Evolutionary conservation across 441 rosid species (phyloP).

Genomic region (Adansonia grandidieri): DNA sequence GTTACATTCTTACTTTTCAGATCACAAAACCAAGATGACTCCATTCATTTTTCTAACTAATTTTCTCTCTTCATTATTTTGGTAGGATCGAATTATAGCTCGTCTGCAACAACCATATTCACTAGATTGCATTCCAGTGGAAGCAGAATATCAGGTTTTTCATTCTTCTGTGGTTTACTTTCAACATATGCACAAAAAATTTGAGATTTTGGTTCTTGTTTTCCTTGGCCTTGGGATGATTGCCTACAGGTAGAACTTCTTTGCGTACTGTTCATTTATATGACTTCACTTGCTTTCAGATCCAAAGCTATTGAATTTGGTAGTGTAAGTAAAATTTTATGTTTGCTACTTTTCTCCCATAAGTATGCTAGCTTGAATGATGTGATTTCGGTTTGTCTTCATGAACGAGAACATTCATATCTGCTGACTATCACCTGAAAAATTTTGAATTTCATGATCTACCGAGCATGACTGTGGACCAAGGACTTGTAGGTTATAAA

Average conservation of each 20-base stretch:
- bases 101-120: conserved; percentile 99
- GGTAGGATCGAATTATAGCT: conserved; percentile 93
- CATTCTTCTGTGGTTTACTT: conserved; percentile 12
- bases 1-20: not conserved
- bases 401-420: not conserved
- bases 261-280: not conserved
- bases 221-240: conserved; percentile 13
- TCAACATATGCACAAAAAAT: not conserved
- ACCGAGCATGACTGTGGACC: not conserved
- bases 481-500: conserved; percentile 1
- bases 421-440: not conserved
- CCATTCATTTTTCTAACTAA: not conserved
- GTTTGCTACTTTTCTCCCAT: not conserved
- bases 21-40: not conserved
- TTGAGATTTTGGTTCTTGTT: not conserved
- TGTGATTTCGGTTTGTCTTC: not conserved
- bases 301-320: conserved; percentile 9
- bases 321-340: not conserved
- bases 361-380: not conserved
- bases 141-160: conserved; percentile 96
- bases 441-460: not conserved
- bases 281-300: not conserved
- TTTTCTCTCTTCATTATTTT: conserved; percentile 26
- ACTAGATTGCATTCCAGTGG: conserved; percentile 96
- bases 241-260: not conserved